These are phyloP conservation scores for Saccharomyces kudriavzevii DNA, from an alignment of 805 yeast species.

Conservation along the genomic window DNA sequence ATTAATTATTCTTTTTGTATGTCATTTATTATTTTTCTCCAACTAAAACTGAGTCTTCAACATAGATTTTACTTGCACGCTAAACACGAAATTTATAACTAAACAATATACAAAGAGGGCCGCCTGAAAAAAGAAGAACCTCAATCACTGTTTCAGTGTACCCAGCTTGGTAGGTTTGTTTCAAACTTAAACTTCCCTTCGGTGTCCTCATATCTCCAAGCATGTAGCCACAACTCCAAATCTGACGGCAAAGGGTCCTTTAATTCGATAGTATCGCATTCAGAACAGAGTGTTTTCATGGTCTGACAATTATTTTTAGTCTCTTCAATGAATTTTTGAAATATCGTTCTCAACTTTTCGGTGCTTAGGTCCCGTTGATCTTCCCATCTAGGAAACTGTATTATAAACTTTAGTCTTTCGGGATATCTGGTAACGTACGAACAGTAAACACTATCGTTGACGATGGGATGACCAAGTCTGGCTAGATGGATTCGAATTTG, in stretches of 20 bases:
- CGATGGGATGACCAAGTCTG: slow-evolving; percentile 76
- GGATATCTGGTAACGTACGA: slow-evolving; percentile 17
- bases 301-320: slow-evolving; percentile 12
- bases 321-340: slow-evolving; percentile 17
- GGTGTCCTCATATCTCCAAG: slow-evolving; percentile 32
- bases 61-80: not conserved
- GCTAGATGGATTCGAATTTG: slow-evolving; percentile 91
- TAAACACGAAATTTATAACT: not conserved
- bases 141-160: slow-evolving; percentile 8
- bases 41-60: not conserved
- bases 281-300: slow-evolving; percentile 12
- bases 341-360: slow-evolving; percentile 7
- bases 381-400: slow-evolving; percentile 15
- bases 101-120: not conserved
- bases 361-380: slow-evolving; percentile 1
- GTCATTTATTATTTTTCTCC: not conserved
- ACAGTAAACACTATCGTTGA: slow-evolving; percentile 72
- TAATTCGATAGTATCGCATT: slow-evolving; percentile 20
- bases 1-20: not conserved
- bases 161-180: slow-evolving; percentile 44
- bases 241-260: slow-evolving; percentile 21
- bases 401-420: slow-evolving; percentile 17
- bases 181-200: slow-evolving; percentile 31
- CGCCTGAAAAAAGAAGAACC: not conserved
- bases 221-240: slow-evolving; percentile 28